phyloP scores from a whole-genome alignment of 768 basidiomycete genomes.

The Pholiota conissans region DNA sequence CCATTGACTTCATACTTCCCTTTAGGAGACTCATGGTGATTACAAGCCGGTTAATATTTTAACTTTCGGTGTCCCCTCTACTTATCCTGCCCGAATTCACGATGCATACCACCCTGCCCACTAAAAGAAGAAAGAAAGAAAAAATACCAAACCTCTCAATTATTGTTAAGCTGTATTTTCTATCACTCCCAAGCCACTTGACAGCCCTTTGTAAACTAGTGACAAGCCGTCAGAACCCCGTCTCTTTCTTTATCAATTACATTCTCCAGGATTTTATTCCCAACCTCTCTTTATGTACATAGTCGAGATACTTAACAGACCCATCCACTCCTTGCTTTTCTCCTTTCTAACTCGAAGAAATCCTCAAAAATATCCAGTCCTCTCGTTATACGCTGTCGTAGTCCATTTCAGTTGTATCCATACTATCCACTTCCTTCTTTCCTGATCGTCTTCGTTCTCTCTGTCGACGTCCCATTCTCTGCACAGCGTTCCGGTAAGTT shows the following conservation, averaged over 20 bases:
- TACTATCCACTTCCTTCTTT: constrained; percentile 70
- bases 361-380: constrained; percentile 5
- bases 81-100: constrained; percentile 22
- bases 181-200: neutral
- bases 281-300: constrained; percentile 4
- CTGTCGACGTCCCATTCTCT: constrained; percentile 55
- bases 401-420: constrained; percentile 62
- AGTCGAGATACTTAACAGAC: constrained; percentile 5
- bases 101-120: constrained; percentile 24
- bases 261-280: neutral
- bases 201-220: neutral
- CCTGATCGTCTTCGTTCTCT: constrained; percentile 63
- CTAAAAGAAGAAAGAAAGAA: constrained; percentile 9
- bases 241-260: neutral
- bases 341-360: neutral
- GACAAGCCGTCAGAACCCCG: neutral
- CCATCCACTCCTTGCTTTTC: neutral
- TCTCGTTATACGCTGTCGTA: constrained; percentile 15
- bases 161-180: constrained; percentile 8
- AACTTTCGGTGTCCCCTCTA: constrained; percentile 39
- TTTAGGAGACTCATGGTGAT: constrained; percentile 38
- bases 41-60: constrained; percentile 44
- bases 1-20: neutral
- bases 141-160: neutral
- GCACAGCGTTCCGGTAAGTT: constrained; percentile 35